Evolutionary conservation across 192 early-diverging fungal genomes (phyloP).

Genomic region (Geosiphon pyriformis): DNA sequence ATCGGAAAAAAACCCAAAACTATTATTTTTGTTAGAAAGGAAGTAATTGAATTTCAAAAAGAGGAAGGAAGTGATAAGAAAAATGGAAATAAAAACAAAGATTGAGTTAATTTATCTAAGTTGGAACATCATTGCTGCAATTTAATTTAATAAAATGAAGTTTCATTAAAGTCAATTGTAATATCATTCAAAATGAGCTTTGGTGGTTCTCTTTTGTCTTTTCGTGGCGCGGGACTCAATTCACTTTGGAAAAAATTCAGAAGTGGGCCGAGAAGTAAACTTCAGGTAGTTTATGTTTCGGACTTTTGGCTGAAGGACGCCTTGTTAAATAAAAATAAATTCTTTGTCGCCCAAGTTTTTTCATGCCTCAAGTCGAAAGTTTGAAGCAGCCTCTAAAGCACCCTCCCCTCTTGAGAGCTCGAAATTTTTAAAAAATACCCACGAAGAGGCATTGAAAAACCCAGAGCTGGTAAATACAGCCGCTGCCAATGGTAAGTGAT

Average conservation of each 20-base stretch:
- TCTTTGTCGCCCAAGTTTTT: constrained; percentile 21
- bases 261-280: not conserved
- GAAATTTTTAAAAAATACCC: constrained; percentile 70
- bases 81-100: not conserved
- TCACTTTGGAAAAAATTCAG: not conserved
- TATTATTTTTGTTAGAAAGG: constrained; percentile 53
- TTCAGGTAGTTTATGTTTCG: not conserved
- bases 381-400: constrained; percentile 22
- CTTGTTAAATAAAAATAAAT: too few species aligned
- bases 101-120: not conserved
- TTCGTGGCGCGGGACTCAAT: not conserved
- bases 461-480: constrained; percentile 60
- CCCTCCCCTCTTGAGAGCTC: constrained; percentile 77
- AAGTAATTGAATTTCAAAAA: not conserved
- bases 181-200: not conserved
- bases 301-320: not conserved
- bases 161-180: too few species aligned
- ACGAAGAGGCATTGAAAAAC: constrained; percentile 60
- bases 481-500: constrained; percentile 56
- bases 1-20: constrained; percentile 55
- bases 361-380: constrained; percentile 30
- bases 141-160: too few species aligned
- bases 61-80: not conserved
- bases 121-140: too few species aligned
- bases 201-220: not conserved